A percentile compares a stretch with the other conserved stretches of the same genome.
phyloP scores from a whole-genome alignment of 305 asterid species.

The Rubia balearica region DNA sequence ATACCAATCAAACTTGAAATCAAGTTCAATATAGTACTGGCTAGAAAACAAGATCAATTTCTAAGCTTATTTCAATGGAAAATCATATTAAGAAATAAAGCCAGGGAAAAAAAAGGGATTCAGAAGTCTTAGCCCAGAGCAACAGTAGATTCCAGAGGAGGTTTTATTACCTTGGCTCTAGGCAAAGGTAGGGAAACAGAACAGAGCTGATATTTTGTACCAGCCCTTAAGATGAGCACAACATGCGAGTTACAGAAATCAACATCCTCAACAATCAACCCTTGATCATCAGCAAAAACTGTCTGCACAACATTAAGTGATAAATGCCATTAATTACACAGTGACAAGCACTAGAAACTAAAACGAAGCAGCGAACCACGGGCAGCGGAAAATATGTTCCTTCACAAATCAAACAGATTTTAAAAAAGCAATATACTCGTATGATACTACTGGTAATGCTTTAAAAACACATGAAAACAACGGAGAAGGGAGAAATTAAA shows the following conservation, averaged over 20 bases:
- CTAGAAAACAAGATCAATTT: background rate
- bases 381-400: background rate
- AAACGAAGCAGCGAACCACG: background rate
- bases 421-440: background rate
- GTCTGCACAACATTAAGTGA: conserved; percentile 39
- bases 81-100: background rate
- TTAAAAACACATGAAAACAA: background rate
- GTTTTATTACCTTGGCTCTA: conserved; percentile 47
- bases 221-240: conserved; percentile 52
- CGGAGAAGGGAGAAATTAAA: background rate
- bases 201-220: conserved; percentile 46
- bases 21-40: background rate
- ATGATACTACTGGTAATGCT: background rate
- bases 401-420: conserved; percentile 1
- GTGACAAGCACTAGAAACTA: background rate
- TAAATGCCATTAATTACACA: background rate
- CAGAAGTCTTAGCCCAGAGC: background rate
- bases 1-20: background rate
- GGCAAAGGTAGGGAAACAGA: conserved; percentile 67
- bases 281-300: conserved; percentile 50
- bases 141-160: conserved; percentile 16
- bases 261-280: conserved; percentile 63
- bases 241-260: conserved; percentile 74
- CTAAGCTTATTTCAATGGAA: background rate
- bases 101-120: background rate